A percentile compares a stretch with the other conserved stretches of the same genome.
phyloP scores from a whole-genome alignment of 225 moss, liverwort and hornwort species.

The Bryoerythrophyllum caledonicum region DNA sequence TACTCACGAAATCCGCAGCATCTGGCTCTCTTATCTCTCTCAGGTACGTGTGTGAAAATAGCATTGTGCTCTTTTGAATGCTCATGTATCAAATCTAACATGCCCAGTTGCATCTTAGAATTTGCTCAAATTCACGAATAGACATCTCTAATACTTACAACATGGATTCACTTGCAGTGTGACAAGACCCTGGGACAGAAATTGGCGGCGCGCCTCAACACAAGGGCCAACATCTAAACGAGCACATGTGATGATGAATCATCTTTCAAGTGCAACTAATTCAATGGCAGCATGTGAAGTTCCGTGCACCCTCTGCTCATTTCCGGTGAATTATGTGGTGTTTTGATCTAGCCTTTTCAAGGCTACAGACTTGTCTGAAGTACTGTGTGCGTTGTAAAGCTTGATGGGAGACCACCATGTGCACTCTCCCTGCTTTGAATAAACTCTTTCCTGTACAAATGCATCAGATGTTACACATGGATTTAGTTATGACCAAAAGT shows the following conservation, averaged over 20 bases:
- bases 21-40: conserved; percentile 58
- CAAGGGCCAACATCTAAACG: conserved; percentile 45
- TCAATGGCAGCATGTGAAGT: neutral
- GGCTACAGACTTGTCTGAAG: neutral
- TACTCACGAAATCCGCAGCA: conserved; percentile 62
- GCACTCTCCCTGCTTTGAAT: neutral
- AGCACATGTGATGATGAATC: neutral
- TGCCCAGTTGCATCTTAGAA: too few species aligned
- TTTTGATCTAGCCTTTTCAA: neutral
- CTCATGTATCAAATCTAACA: too few species aligned
- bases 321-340: conserved; percentile 6
- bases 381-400: neutral
- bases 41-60: conserved; percentile 31
- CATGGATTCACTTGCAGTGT: conserved; percentile 31
- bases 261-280: neutral
- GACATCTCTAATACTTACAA: neutral
- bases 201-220: conserved; percentile 41
- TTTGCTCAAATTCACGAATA: too few species aligned
- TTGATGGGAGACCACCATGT: neutral
- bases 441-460: neutral
- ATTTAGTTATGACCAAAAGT: too few species aligned
- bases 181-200: conserved; percentile 61
- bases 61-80: too few species aligned
- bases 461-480: too few species aligned
- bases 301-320: neutral